Percentiles rank a stretch among this genome's conserved stretches.
Evolutionary conservation across 2,329 filamentous ascomycete genomes (phyloP).

Genomic region (Fusarium caatingaense): DNA sequence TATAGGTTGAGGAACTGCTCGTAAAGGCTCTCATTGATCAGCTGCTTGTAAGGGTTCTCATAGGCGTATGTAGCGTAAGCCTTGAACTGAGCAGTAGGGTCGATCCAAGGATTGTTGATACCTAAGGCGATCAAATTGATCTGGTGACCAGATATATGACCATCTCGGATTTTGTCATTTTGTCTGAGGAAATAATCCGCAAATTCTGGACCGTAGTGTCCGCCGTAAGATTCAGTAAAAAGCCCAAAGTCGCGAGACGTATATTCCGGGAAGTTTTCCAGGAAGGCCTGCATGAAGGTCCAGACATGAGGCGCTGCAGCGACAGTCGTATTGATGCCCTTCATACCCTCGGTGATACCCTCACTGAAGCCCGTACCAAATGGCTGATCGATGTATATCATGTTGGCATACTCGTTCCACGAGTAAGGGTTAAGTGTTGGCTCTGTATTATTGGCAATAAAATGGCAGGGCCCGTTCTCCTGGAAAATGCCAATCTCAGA

Average conservation of each 20-base stretch:
- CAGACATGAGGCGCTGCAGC: conserved; percentile 56
- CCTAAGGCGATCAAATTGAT: conserved; percentile 63
- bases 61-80: conserved; percentile 48
- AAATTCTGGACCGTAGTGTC: conserved; percentile 68
- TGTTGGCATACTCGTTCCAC: conserved; percentile 72
- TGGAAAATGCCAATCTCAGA: conserved; percentile 61
- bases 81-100: conserved; percentile 52
- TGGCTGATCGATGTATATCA: conserved; percentile 74
- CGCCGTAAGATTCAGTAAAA: conserved; percentile 66
- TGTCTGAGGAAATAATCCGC: conserved; percentile 65
- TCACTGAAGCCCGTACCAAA: conserved; percentile 48
- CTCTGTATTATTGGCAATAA: conserved; percentile 54
- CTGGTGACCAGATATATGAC: conserved; percentile 54
- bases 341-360: conserved; percentile 34
- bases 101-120: conserved; percentile 68
- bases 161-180: conserved; percentile 63
- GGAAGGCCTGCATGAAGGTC: conserved; percentile 70
- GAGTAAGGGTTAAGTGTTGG: conserved; percentile 66
- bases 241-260: conserved; percentile 67
- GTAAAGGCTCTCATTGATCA: conserved; percentile 36
- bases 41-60: conserved; percentile 49
- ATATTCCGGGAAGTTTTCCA: conserved; percentile 71
- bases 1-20: conserved; percentile 45
- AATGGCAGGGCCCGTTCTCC: conserved; percentile 83
- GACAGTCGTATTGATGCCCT: conserved; percentile 42